Evolutionary conservation across 192 early-diverging fungal species (phyloP).

Genomic region (Umbelopsis sp.): DNA sequence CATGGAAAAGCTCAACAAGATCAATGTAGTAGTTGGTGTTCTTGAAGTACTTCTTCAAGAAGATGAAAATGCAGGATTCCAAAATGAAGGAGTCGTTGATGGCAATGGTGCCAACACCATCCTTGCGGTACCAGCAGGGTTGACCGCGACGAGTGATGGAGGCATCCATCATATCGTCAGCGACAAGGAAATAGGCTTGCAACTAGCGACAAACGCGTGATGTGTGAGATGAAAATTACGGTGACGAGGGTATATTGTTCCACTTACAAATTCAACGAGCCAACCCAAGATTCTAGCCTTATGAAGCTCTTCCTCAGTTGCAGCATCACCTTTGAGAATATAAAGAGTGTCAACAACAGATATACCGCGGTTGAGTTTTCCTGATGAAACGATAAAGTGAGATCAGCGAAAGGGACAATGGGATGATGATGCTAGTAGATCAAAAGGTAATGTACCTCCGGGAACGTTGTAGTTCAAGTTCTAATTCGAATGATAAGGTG

Average conservation of each 20-base stretch:
- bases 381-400: slow-evolving; percentile 33
- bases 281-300: slow-evolving; percentile 92
- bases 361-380: slow-evolving; percentile 98
- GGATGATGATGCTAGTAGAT: neutral
- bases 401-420: neutral
- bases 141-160: slow-evolving; percentile 95
- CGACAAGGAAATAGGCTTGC: slow-evolving; percentile 97
- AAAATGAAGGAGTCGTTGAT: slow-evolving; percentile 98
- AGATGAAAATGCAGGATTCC: slow-evolving; percentile 89
- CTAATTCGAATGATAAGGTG: slow-evolving; percentile 23
- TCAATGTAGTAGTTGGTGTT: slow-evolving; percentile 85
- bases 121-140: slow-evolving; percentile 93
- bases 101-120: slow-evolving; percentile 83
- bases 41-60: slow-evolving; percentile 95
- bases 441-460: slow-evolving; percentile 48
- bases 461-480: slow-evolving; percentile 58
- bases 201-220: slow-evolving; percentile 56
- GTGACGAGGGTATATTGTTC: neutral
- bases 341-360: slow-evolving; percentile 90
- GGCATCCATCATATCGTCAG: slow-evolving; percentile 98
- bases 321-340: slow-evolving; percentile 72
- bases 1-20: slow-evolving; percentile 92
- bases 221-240: neutral
- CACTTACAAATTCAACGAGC: slow-evolving; percentile 86
- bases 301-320: slow-evolving; percentile 80